Conservation (phyloP, 2,329 filamentous ascomycete genomes). For the Fusarium fujikuroi region DNA sequence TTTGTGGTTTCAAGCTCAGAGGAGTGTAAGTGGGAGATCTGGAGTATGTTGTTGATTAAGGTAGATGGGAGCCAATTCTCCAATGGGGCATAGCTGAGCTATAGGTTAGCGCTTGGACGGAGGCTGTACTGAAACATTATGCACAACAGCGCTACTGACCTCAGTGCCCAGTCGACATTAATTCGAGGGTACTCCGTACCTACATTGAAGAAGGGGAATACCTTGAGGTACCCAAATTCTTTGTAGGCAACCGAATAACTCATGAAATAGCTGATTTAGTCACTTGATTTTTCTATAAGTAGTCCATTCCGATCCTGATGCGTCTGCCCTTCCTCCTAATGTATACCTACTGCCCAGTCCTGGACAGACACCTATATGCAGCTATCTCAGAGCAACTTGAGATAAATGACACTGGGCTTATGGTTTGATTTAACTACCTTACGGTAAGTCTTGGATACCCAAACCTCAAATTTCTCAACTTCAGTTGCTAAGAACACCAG, state of each 20-base stretch:
- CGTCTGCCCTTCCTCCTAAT: neutral
- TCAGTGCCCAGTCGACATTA: neutral
- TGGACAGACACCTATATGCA: neutral
- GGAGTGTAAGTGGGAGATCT: conserved; percentile 2
- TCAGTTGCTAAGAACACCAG: neutral
- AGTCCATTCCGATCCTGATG: neutral
- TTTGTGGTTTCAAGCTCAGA: conserved; percentile 17
- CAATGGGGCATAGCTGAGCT: conserved; percentile 14
- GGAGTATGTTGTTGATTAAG: conserved; percentile 18
- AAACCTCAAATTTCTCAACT: neutral
- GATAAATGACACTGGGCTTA: neutral
- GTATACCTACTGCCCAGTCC: neutral
- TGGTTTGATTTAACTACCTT: neutral
- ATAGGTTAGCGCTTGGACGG: conserved; percentile 17
- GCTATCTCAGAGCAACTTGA: neutral
- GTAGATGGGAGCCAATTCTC: conserved; percentile 16
- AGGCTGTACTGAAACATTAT: conserved; percentile 7
- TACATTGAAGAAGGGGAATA: neutral
- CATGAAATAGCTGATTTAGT: neutral
- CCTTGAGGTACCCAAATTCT: neutral
- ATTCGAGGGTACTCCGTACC: no score
- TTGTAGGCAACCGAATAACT: neutral
- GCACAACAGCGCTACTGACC: neutral
- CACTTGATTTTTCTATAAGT: neutral
- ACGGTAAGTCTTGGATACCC: neutral